These are phyloP conservation scores for Paraconiothyrium sp. DNA, from an alignment of 2,329 filamentous ascomycete genomes.

Conservation along the genomic window DNA sequence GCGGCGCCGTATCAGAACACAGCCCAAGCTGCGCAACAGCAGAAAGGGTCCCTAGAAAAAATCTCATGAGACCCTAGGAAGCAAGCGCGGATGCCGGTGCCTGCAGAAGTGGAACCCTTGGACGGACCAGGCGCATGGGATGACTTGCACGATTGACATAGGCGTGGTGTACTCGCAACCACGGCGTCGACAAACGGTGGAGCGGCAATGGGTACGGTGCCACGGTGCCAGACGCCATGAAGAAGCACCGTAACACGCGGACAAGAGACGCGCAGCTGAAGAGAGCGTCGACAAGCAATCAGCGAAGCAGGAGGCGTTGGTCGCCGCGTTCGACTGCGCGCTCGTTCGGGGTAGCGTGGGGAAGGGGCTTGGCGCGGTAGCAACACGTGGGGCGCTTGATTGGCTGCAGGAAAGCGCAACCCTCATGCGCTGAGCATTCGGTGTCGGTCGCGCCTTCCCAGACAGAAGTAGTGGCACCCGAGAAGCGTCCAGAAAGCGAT, in stretches of 20 bases:
- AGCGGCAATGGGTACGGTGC: not conserved
- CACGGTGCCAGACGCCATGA: not conserved
- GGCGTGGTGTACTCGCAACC: not conserved
- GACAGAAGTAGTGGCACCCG: not conserved
- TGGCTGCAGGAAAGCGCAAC: not conserved
- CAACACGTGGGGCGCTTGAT: constrained; percentile 1
- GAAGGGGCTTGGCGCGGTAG: constrained; percentile 41
- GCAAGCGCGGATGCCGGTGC: not conserved
- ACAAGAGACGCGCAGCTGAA: constrained; percentile 10
- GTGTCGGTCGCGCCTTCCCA: constrained; percentile 6
- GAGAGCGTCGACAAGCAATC: constrained; percentile 14
- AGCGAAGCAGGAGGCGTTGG: constrained; percentile 19
- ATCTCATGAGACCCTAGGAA: not conserved
- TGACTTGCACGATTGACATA: not conserved
- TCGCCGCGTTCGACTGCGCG: constrained; percentile 74
- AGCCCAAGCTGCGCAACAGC: not conserved
- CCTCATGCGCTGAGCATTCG: not conserved
- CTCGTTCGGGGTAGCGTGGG: constrained; percentile 75
- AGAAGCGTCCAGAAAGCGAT: constrained; percentile 1
- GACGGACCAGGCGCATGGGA: constrained; percentile 5
- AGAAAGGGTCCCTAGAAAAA: not conserved
- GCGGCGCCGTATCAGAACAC: not conserved
- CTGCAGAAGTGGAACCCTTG: constrained; percentile 5
- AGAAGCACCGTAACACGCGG: not conserved
- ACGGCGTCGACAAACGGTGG: not conserved